These are phyloP conservation scores for Podaxis carcinomalis DNA, from an alignment of 768 basidiomycete species.

Conservation along the genomic window DNA sequence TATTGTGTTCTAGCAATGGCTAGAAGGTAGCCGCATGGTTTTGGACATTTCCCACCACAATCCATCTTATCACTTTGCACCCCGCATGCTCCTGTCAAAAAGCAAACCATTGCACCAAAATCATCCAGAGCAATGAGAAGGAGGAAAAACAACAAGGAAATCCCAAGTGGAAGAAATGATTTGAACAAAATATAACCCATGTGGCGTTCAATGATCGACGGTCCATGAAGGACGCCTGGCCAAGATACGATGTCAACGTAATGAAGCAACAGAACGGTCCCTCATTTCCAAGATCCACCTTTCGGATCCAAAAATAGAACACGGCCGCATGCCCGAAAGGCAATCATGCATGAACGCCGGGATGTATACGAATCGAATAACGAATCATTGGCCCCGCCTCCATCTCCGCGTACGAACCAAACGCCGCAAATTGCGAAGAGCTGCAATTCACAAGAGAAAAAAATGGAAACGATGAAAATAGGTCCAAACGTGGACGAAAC, in stretches of 20 bases:
- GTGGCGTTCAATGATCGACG: not conserved
- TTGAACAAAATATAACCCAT: not conserved
- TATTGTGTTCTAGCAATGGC: not conserved
- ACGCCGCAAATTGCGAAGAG: not conserved
- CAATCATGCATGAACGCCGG: not conserved
- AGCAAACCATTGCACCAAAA: not conserved
- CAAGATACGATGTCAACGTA: not conserved
- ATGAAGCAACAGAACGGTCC: not conserved
- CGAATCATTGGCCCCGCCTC: not conserved
- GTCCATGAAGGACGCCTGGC: not conserved
- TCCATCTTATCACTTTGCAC: not conserved
- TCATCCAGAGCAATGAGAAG: not conserved
- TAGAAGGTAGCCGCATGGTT: not conserved
- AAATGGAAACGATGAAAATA: not conserved
- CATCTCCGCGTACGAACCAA: not conserved
- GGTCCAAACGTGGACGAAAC: constrained; percentile 1
- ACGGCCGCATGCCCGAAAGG: not conserved
- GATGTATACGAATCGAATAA: not conserved
- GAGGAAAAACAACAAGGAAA: not conserved
- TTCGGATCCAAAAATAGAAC: not conserved
- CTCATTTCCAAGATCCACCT: not conserved
- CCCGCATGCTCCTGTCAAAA: not conserved
- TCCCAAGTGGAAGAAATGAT: not conserved
- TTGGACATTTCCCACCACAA: not conserved
- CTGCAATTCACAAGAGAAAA: not conserved